Percentiles rank a stretch among this genome's conserved stretches.
Conservation (phyloP, 2,329 filamentous ascomycete genomes). For the Pleoardoris graminearum region DNA sequence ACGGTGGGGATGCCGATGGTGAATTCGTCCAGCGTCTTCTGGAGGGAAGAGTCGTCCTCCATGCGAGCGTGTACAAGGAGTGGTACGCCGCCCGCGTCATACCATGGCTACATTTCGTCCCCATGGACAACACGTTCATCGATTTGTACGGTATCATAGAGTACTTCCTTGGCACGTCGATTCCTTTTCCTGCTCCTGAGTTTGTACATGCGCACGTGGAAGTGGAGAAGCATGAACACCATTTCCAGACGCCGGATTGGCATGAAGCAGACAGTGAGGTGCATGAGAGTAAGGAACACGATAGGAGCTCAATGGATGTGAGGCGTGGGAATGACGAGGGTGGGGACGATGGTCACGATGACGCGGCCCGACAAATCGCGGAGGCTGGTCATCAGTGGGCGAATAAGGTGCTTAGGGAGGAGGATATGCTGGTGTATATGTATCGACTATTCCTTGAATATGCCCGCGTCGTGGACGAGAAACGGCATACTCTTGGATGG, state of each 20-base stretch:
- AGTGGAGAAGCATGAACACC: conserved; percentile 19
- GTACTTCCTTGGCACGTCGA: conserved; percentile 71
- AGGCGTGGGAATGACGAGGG: not conserved
- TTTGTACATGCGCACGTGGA: conserved; percentile 20
- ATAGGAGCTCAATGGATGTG: not conserved
- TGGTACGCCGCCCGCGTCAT: conserved; percentile 74
- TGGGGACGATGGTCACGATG: conserved; percentile 49
- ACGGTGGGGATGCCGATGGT: conserved; percentile 16
- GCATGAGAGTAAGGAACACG: not conserved
- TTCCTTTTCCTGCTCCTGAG: conserved; percentile 1
- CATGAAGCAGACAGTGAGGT: not conserved
- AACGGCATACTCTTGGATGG: conserved; percentile 48
- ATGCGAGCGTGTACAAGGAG: conserved; percentile 74
- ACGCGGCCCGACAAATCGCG: conserved; percentile 66
- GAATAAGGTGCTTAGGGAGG: conserved; percentile 65
- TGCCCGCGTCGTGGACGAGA: conserved; percentile 49
- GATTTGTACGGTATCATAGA: conserved; percentile 75
- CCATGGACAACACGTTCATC: conserved; percentile 73
- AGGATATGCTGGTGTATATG: conserved; percentile 75
- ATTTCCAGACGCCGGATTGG: conserved; percentile 17
- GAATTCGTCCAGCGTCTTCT: conserved; percentile 55
- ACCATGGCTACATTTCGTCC: conserved; percentile 80
- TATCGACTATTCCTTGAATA: conserved; percentile 59
- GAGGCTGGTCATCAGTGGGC: conserved; percentile 69
- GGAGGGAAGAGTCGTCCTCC: conserved; percentile 71